phyloP scores from a whole-genome alignment of 176 grass and related monocot species.

The Phragmites australis region DNA sequence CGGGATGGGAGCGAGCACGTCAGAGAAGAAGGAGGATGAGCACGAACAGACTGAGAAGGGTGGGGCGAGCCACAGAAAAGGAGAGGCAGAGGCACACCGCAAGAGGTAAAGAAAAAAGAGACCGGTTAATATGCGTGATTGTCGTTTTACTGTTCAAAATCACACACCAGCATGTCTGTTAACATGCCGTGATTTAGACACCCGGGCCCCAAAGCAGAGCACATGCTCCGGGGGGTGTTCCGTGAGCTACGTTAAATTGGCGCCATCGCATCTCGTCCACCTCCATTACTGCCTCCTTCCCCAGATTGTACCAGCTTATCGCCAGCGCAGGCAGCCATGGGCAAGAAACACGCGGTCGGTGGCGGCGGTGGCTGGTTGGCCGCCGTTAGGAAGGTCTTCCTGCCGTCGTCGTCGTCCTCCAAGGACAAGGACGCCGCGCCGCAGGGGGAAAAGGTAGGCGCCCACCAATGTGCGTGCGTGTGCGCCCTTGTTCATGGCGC shows the following conservation, averaged over 20 bases:
- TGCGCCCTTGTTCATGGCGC: too few relatives aligned
- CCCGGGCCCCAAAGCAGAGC: neutral
- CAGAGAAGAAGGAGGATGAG: too few relatives aligned
- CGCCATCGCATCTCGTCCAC: neutral
- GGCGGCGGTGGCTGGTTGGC: constrained; percentile 52
- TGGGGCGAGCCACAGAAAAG: too few relatives aligned
- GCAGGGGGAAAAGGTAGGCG: neutral
- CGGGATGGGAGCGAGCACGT: too few relatives aligned
- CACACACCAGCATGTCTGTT: too few relatives aligned
- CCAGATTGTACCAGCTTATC: neutral
- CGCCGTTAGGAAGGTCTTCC: constrained; percentile 72
- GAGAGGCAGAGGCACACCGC: too few relatives aligned
- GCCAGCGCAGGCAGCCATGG: constrained; percentile 40
- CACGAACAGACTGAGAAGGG: too few relatives aligned
- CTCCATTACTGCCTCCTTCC: neutral
- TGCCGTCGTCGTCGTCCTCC: constrained; percentile 37
- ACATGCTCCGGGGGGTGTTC: neutral
- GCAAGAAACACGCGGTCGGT: constrained; percentile 57
- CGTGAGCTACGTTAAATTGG: constrained; percentile 31
- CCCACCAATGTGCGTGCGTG: too few relatives aligned
- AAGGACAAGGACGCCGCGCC: constrained; percentile 36
- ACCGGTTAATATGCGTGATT: too few relatives aligned
- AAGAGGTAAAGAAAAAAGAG: too few relatives aligned
- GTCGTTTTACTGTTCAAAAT: too few relatives aligned
- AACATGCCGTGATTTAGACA: too few relatives aligned